These are phyloP conservation scores for Leishmania arabica DNA, from an alignment of 208 protist species.

Conservation along the genomic window DNA sequence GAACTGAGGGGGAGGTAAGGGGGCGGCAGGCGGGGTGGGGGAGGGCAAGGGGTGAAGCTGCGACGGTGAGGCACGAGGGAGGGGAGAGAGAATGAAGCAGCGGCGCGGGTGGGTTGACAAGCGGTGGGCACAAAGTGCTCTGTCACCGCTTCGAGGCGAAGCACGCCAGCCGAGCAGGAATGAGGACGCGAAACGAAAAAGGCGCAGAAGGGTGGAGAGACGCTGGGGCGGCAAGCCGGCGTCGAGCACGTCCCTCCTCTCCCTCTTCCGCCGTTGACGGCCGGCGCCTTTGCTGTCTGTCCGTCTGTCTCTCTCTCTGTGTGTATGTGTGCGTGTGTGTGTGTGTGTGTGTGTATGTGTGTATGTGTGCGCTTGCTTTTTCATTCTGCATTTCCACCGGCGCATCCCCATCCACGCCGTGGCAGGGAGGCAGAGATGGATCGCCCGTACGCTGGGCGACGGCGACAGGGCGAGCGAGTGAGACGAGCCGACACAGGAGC, in stretches of 20 bases:
- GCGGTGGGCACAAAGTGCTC: neutral
- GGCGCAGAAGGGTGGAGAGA: neutral
- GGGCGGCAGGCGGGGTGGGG: neutral
- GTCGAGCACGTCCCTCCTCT: neutral
- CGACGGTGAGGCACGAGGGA: neutral
- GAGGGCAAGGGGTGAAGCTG: neutral
- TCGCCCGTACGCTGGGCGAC: neutral
- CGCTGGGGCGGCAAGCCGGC: neutral
- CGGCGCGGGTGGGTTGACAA: neutral
- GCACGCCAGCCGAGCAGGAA: neutral
- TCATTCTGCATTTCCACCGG: neutral
- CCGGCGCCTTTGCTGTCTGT: too few species aligned
- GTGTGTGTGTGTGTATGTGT: neutral
- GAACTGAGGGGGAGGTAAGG: neutral
- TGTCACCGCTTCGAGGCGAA: neutral
- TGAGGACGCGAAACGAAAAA: neutral
- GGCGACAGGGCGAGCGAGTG: neutral
- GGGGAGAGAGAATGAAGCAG: neutral
- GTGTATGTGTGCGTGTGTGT: neutral
- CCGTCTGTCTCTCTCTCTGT: too few species aligned
- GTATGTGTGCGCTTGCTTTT: neutral
- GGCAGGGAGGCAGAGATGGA: neutral
- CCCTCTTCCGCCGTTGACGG: neutral
- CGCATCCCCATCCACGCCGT: neutral
- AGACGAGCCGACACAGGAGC: neutral